Base-by-base conservation (phyloP, 73 alveolate species). In the Paramecium sonneborni region DNA sequence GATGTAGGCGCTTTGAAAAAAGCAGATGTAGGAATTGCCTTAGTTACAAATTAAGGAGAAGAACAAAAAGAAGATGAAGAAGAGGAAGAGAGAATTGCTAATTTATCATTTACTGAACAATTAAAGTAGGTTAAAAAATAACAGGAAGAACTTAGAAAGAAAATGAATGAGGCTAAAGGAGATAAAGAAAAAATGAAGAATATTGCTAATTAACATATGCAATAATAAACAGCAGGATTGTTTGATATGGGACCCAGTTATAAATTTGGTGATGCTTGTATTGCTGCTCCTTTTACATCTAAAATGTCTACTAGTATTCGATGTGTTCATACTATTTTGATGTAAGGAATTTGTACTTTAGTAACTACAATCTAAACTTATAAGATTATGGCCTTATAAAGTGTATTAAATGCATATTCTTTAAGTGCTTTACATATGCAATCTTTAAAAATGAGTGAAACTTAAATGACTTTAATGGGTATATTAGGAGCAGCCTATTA, bases 221-320 rank as follows among this genome's bases (percentile, higher is more conserved):
- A 93, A 44, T 24, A 39, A 24, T 39, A 21, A 41, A 46, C 90
- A n/a, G 90, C 85, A 34, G 76, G 93, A 3, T 91, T 93, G 85
- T 95, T 93, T 85, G 97, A 93, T 48, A 94, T 87, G 37, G 92
- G 92, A 23, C 86, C 93, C 21, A 91, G 90, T 21, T 88, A 88
- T 67, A 97, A 97, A 76, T 93, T 95, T 30, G 99, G 99, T 14
- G 99, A 98, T 93, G 99, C 99, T 1, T 97, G 99, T 85, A 97
- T 98, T 39, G 99, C 99, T 24, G 99, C 99, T 12, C 99, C 99
- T 20, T 98, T 98, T 86, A 97, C 99, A n/a, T 95, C 95, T 46
- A 98, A 98, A 85, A 94, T 94, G 93, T 95, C 99, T 8, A 93
- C 98, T 7, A 92, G 97, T 43, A 95, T 92, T 72, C 92, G 99